Conservation (phyloP, 768 basidiomycete species). For the Lentinula aciculospora region DNA sequence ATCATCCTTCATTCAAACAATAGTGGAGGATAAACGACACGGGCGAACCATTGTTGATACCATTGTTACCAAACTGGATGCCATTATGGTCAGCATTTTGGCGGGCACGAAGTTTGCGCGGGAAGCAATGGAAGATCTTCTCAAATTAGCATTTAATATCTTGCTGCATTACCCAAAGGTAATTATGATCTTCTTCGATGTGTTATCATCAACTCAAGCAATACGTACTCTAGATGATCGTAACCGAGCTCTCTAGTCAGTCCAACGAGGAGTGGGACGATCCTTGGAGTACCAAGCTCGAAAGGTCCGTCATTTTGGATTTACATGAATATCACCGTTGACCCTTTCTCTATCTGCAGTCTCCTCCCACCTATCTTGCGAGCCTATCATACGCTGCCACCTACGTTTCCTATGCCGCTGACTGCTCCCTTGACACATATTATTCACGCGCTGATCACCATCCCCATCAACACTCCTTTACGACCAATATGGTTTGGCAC, state of each 20-base stretch:
- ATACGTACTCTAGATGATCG: conserved; percentile 27
- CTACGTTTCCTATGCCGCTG: conserved; percentile 58
- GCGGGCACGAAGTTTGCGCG: conserved; percentile 47
- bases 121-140: conserved; percentile 76
- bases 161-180: conserved; percentile 80
- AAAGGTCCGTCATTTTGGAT: conserved; percentile 47
- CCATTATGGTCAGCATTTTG: conserved; percentile 42
- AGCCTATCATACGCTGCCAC: conserved; percentile 61
- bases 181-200: conserved; percentile 7
- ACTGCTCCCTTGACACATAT: conserved; percentile 72
- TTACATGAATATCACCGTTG: neutral
- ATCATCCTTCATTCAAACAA: conserved; percentile 42
- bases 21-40: conserved; percentile 61
- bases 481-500: conserved; percentile 58
- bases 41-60: conserved; percentile 59
- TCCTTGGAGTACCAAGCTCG: conserved; percentile 52
- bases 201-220: neutral
- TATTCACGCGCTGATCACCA: conserved; percentile 74
- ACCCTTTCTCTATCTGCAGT: conserved; percentile 26
- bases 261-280: conserved; percentile 23
- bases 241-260: conserved; percentile 30
- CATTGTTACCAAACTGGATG: conserved; percentile 55
- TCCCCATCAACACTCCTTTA: conserved; percentile 60
- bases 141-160: conserved; percentile 84
- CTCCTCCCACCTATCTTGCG: conserved; percentile 69